Evolutionary conservation across 495 filamentous ascomycete genomes (phyloP).

Genomic region (Neurospora tetrasperma): DNA sequence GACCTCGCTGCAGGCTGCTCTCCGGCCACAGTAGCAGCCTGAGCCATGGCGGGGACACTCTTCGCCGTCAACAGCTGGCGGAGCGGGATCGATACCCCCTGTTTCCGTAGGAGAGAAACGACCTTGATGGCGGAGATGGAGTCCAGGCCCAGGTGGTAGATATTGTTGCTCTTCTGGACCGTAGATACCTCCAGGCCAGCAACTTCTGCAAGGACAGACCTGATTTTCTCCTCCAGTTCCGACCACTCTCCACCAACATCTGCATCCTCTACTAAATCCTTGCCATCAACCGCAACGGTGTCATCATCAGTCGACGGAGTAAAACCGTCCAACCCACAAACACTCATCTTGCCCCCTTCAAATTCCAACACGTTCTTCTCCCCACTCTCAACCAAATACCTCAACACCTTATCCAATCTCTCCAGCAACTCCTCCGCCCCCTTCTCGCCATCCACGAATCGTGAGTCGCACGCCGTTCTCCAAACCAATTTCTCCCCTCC

Average conservation of each 20-base stretch:
- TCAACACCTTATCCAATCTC: neutral
- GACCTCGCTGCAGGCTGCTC: neutral
- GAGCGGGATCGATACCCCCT: conserved; percentile 47
- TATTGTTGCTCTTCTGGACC: conserved; percentile 54
- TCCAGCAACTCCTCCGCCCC: neutral
- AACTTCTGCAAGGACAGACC: conserved; percentile 52
- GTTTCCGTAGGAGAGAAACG: conserved; percentile 51
- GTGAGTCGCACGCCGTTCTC: conserved; percentile 57
- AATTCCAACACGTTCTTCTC: neutral
- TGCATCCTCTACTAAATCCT: neutral
- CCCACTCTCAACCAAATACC: neutral
- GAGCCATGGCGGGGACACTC: conserved; percentile 49
- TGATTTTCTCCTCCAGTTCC: conserved; percentile 40
- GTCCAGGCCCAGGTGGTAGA: conserved; percentile 82
- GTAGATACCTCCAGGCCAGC: conserved; percentile 48
- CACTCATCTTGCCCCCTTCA: neutral
- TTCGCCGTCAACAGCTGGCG: conserved; percentile 54
- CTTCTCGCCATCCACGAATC: conserved; percentile 27
- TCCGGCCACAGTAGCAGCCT: neutral
- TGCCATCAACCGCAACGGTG: neutral
- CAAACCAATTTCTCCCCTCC: conserved; percentile 43
- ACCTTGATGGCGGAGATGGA: conserved; percentile 80
- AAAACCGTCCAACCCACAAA: neutral
- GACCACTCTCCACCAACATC: conserved; percentile 25
- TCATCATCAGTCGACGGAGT: neutral